Evolutionary conservation across 2,329 filamentous ascomycete species (phyloP).

Genomic region (Zarea fungicola): DNA sequence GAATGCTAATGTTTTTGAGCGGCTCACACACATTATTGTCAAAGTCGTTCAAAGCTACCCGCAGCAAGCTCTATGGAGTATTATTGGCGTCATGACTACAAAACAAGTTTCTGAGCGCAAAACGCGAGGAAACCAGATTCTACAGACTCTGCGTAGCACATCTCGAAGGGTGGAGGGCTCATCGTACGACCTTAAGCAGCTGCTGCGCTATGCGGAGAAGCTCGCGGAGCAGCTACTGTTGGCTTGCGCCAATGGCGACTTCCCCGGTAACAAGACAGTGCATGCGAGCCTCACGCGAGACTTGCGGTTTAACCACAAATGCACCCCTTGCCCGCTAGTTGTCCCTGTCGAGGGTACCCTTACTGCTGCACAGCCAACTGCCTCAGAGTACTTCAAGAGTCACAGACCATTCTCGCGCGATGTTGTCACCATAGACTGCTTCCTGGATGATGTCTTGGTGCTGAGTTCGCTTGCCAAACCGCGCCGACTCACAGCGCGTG

Average conservation of each 20-base stretch:
- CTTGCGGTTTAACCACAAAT: conserved; percentile 78
- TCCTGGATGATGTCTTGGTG: conserved; percentile 84
- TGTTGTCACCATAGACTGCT: conserved; percentile 73
- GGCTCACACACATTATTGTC: conserved; percentile 72
- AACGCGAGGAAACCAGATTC: conserved; percentile 45
- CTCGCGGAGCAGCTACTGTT: conserved; percentile 76
- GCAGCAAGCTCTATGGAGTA: conserved; percentile 84
- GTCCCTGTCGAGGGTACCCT: conserved; percentile 84
- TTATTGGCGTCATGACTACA: conserved; percentile 82
- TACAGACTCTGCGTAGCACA: conserved; percentile 43
- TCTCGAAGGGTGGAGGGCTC: conserved; percentile 48
- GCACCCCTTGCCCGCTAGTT: conserved; percentile 76
- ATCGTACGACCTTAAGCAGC: conserved; percentile 56
- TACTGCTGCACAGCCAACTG: conserved; percentile 72
- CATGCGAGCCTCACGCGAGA: conserved; percentile 70
- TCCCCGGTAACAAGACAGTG: conserved; percentile 60
- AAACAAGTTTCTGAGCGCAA: conserved; percentile 63
- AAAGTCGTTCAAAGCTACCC: conserved; percentile 86
- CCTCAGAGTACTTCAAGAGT: conserved; percentile 64
- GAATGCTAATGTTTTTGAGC: conserved; percentile 69
- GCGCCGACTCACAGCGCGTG: conserved; percentile 79
- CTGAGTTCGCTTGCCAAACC: conserved; percentile 89
- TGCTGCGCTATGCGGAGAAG: conserved; percentile 75
- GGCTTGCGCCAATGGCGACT: conserved; percentile 73
- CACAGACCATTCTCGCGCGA: conserved; percentile 87